Conservation (phyloP, 305 asterid species). For the Fraxinus ornus region DNA sequence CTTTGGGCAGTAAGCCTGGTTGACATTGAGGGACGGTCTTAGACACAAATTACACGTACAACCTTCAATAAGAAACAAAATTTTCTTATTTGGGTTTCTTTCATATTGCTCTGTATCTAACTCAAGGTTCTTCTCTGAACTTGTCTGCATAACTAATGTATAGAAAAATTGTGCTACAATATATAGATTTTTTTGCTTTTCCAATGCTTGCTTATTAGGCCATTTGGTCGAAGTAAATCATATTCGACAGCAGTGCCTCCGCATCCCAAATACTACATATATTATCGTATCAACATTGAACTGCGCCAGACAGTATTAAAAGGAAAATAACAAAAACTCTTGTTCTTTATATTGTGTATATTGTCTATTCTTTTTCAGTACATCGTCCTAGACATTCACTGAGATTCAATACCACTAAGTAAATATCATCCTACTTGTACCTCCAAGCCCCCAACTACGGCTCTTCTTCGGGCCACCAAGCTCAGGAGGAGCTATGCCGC, state of each 20-base stretch:
- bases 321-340: background rate
- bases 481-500: conserved; percentile 41
- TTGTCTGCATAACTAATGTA: background rate
- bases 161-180: background rate
- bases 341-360: background rate
- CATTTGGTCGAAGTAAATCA: background rate
- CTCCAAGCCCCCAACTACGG: conserved; percentile 54
- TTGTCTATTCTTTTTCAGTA: background rate
- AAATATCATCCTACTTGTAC: conserved; percentile 24
- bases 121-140: background rate
- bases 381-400: background rate
- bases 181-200: background rate
- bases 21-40: background rate
- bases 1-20: too few relatives aligned
- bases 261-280: background rate
- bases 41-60: background rate
- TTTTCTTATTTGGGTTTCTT: background rate
- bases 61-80: background rate
- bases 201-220: background rate
- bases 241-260: background rate
- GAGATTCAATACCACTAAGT: background rate
- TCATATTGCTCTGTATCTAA: background rate
- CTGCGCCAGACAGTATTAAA: background rate
- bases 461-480: conserved; percentile 49
- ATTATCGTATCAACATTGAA: background rate